Base-by-base conservation (phyloP, 345 rosid species). In the Brassica carinata region DNA sequence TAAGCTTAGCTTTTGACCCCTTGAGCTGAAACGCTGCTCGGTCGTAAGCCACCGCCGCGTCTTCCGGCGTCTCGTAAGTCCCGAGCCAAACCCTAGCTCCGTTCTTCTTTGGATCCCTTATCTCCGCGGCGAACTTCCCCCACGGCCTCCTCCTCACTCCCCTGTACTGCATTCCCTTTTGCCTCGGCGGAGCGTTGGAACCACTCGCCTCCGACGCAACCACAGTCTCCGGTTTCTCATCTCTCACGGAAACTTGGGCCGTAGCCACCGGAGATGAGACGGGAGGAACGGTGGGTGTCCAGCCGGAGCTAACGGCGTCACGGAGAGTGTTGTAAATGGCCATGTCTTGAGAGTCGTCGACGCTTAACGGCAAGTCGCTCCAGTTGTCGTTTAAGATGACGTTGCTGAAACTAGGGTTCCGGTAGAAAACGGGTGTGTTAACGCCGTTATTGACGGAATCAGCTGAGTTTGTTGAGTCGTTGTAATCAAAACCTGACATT, bases 121-220 rank as follows among this genome's bases (percentile, higher is more conserved):
- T 86, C 88, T 89, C 94, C 26, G 94, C 94, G 19, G 91, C 92
- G 43, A 80, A 89, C 67, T 86, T 89, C 57, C 96, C 94, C 96
- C 92, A 88, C 5, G 92, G 91, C 71, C 96, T 74, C 61, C 85
- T 83, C 85, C 89, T 78, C 66, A 81, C 87, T 4, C 86, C 86
- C 26, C 78, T 78, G 71, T 80, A 90, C 59, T 81, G 90, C 78
- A 72, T 81, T 58, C 81, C 86, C 27, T 72, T 66, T 5, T 75
- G 79, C 59, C 45, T 76, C 73, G 72, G 78, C 8, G 65, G 65
- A 69, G 74, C 74, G 71, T 43, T 73, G 0, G 71, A 55, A 3
- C 75, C 80, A 69, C 80, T 58, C 61, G 84, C 67, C 10, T 58
- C 63, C 67, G 61, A 31, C 36, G 2, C 31, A 5, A 5, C 33